Percentiles rank a stretch among this genome's conserved stretches.
phyloP scores from a whole-genome alignment of 2,329 filamentous ascomycete genomes.

The Verticillium klebahnii region DNA sequence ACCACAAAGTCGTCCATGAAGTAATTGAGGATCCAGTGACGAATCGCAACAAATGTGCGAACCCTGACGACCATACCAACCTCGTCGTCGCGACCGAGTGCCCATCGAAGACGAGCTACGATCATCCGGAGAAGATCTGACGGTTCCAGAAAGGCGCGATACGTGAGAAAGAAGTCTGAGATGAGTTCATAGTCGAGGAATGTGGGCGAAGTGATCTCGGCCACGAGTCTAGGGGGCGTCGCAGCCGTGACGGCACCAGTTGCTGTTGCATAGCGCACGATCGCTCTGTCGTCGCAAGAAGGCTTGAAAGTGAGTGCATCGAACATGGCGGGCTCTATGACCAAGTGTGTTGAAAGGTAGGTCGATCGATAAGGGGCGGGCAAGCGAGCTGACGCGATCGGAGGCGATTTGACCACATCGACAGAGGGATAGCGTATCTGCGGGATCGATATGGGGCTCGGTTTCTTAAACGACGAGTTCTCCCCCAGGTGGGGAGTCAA shows the following conservation, averaged over 20 bases:
- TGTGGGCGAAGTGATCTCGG: constrained; percentile 91
- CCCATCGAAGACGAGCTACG: constrained; percentile 82
- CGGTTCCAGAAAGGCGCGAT: constrained; percentile 77
- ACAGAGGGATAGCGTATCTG: constrained; percentile 22
- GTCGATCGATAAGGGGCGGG: constrained; percentile 37
- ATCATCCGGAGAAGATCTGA: constrained; percentile 77
- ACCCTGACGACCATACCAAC: constrained; percentile 92
- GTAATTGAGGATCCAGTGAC: constrained; percentile 98
- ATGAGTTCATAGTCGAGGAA: constrained; percentile 96
- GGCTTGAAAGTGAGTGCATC: constrained; percentile 77
- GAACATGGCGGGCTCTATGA: constrained; percentile 73
- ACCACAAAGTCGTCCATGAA: constrained; percentile 90
- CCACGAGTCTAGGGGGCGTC: constrained; percentile 84
- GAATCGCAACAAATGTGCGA: constrained; percentile 87
- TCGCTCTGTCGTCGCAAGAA: constrained; percentile 67
- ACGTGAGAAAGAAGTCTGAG: constrained; percentile 97
- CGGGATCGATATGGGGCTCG: constrained; percentile 32
- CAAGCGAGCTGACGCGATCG: constrained; percentile 29
- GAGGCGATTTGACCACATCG: constrained; percentile 16
- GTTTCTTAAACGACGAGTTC: constrained; percentile 23
- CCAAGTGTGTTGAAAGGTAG: constrained; percentile 43
- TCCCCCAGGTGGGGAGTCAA: constrained; percentile 24
- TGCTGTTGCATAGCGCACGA: constrained; percentile 74
- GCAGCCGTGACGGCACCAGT: constrained; percentile 79
- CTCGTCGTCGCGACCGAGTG: constrained; percentile 73